These are phyloP conservation scores for Zychaea mexicana DNA, from an alignment of 371 early-diverging fungal genomes.

Conservation along the genomic window DNA sequence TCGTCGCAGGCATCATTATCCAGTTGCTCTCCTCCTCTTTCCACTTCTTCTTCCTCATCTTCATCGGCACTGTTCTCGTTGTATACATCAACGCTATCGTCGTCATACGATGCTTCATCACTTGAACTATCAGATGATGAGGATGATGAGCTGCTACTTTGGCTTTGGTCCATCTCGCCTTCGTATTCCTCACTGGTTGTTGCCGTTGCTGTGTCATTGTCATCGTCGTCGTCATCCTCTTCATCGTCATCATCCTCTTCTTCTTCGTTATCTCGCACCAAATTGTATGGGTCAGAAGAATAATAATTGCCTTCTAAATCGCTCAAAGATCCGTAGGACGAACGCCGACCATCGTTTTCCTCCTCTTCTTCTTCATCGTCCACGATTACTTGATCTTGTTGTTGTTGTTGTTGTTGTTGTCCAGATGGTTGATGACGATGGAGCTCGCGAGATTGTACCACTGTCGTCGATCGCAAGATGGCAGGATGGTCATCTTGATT, in stretches of 20 bases:
- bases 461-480: background rate
- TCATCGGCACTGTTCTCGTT: background rate
- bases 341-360: background rate
- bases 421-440: background rate
- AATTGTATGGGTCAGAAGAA: background rate
- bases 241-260: background rate
- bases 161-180: background rate
- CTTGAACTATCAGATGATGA: background rate
- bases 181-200: background rate
- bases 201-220: background rate
- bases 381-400: no score
- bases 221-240: background rate
- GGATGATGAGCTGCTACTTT: background rate
- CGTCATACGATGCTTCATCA: background rate
- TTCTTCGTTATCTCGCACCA: background rate
- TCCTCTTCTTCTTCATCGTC: background rate
- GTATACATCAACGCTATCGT: no score
- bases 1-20: background rate
- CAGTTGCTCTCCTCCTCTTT: background rate
- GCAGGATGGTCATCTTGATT: background rate
- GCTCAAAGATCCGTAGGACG: background rate
- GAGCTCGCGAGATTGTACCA: background rate
- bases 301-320: background rate
- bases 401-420: background rate
- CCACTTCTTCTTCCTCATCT: background rate